Conservation (phyloP, 2,329 filamentous ascomycete genomes). For the Scytalidium sp. region DNA sequence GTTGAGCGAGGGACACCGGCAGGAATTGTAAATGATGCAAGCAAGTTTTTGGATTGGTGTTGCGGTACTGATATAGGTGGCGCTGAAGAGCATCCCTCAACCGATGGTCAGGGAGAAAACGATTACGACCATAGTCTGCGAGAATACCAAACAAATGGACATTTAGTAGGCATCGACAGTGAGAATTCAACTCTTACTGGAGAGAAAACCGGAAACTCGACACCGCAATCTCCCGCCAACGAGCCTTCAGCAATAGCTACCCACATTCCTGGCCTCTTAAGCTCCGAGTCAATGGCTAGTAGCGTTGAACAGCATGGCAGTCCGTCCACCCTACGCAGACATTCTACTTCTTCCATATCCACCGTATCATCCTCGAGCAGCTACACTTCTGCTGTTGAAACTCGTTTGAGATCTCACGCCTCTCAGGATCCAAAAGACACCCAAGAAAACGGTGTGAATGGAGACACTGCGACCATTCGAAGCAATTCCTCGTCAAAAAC, state of each 20-base stretch:
- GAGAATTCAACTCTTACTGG: not conserved
- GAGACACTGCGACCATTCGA: constrained; percentile 24
- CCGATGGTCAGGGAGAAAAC: constrained; percentile 13
- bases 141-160: constrained; percentile 26
- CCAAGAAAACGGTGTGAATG: constrained; percentile 15
- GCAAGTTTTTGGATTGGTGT: constrained; percentile 70
- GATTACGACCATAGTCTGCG: constrained; percentile 27
- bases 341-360: constrained; percentile 21
- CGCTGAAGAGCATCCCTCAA: constrained; percentile 13
- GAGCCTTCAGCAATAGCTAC: constrained; percentile 21
- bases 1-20: constrained; percentile 67
- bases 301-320: not conserved
- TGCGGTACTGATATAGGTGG: constrained; percentile 35
- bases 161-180: constrained; percentile 22
- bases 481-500: constrained; percentile 38
- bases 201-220: not conserved
- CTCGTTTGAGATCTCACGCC: constrained; percentile 7
- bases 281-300: not conserved
- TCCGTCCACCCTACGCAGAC: constrained; percentile 7
- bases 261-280: not conserved
- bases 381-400: constrained; percentile 43
- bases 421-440: constrained; percentile 15
- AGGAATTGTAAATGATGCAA: constrained; percentile 62
- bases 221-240: constrained; percentile 4
- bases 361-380: constrained; percentile 46